Percentiles rank a stretch among this genome's conserved stretches.
Conservation (phyloP, 2,329 filamentous ascomycete genomes). For the Colletotrichum graminicola region DNA sequence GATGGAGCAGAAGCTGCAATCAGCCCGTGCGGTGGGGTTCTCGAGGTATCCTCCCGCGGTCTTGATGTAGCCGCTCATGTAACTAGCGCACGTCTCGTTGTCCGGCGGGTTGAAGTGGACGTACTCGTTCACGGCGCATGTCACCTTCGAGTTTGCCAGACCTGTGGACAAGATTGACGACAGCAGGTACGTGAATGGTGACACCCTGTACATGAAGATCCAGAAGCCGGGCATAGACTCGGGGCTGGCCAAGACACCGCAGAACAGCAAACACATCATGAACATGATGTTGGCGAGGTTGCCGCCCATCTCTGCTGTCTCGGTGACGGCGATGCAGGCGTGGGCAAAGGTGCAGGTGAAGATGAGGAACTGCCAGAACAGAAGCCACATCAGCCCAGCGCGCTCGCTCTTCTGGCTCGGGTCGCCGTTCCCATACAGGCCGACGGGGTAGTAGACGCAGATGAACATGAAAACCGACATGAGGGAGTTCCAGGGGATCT, state of each 20-base stretch:
- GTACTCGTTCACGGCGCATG: conserved; percentile 55
- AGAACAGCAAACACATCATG: conserved; percentile 67
- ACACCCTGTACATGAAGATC: conserved; percentile 78
- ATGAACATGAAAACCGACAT: conserved; percentile 72
- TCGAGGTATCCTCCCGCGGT: conserved; percentile 61
- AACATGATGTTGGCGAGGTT: conserved; percentile 72
- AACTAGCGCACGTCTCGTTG: conserved; percentile 60
- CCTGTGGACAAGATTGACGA: conserved; percentile 65
- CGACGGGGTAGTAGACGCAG: conserved; percentile 77
- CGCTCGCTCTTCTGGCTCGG: conserved; percentile 62
- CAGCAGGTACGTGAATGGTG: conserved; percentile 77
- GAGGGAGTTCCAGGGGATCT: conserved; percentile 75
- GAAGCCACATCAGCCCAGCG: conserved; percentile 72
- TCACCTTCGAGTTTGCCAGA: conserved; percentile 43
- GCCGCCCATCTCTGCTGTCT: conserved; percentile 72
- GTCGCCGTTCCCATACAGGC: conserved; percentile 69
- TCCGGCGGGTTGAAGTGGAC: conserved; percentile 66
- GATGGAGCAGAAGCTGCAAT: conserved; percentile 60
- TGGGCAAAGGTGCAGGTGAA: conserved; percentile 76
- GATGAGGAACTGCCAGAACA: conserved; percentile 73
- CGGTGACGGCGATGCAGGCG: conserved; percentile 74
- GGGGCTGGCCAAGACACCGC: conserved; percentile 71
- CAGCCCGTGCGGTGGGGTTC: conserved; percentile 55
- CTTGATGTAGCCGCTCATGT: conserved; percentile 59
- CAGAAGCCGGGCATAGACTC: conserved; percentile 73